Evolutionary conservation across 192 early-diverging fungal species (phyloP), one percentile per base, ranked within the genome.

Genomic region (Coemansia sp.): DNA sequence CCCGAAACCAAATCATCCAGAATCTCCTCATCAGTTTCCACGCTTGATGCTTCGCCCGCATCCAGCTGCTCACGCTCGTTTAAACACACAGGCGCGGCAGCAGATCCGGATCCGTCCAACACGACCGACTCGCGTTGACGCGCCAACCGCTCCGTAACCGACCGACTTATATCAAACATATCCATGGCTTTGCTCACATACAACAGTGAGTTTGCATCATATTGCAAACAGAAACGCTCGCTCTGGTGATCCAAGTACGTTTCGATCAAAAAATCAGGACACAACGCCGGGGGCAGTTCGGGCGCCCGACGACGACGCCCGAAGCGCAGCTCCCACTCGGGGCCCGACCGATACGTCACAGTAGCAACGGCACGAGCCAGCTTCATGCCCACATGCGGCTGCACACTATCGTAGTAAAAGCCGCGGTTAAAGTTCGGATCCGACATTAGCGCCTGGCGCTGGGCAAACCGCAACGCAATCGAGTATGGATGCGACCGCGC

Each of bases 131-230:
- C 57, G 27, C 88, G 72, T 39, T 84, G 84, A 6, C 60, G 14
- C 0, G 54, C 53, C 2, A 89, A 72, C 21, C 68, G 66, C 32
- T 68, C 62, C 3, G 81, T 70, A 21, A 79, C 71, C 6, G 87
- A 86, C 1, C 66, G 67, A 29, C 89, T 90, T 80, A 98, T 90
- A 70, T 98, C 94, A 84, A 98, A 98, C 88, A 98, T 86, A 63
- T 98, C 96, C 96, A 98, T 98, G 43, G 96, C 91, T 71, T 97
- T 96, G 56, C 93, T 94, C 19, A 98, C 86, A 67, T 96, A 98
- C 12, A 98, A 67, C 15, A 95, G 76, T 5, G 93, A 95, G 67
- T 96, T 96, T 47, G 95, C 84, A 70, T 97, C 96, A 76, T 96
- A 98, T 75, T 93, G 87, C 61, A 93, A 64, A 61, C 92, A 95